Conservation (phyloP, 2,329 filamentous ascomycete species). For the Colletotrichum tabaci region DNA sequence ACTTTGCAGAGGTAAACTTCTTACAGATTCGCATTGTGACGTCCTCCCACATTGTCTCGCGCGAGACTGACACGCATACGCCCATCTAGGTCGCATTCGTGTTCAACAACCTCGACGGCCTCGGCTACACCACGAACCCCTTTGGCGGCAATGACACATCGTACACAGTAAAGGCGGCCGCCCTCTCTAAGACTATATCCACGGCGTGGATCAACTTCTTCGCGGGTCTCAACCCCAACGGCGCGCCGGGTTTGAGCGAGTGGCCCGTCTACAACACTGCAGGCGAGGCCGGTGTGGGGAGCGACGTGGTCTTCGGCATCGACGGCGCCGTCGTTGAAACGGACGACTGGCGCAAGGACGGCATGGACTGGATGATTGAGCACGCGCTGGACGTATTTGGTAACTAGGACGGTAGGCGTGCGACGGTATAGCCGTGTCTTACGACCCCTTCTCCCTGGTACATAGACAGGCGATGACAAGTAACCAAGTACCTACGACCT, state of each 20-base stretch:
- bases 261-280: slow-evolving; percentile 49
- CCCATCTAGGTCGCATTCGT: slow-evolving; percentile 54
- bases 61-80: not conserved
- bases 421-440: not conserved
- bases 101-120: slow-evolving; percentile 55
- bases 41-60: not conserved
- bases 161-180: slow-evolving; percentile 46
- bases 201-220: slow-evolving; percentile 53
- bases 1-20: slow-evolving; percentile 55
- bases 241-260: slow-evolving; percentile 30
- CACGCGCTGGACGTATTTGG: slow-evolving; percentile 49
- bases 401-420: slow-evolving; percentile 40
- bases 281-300: slow-evolving; percentile 42
- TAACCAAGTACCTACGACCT: too few species aligned
- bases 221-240: slow-evolving; percentile 47
- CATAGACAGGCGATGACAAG: not conserved
- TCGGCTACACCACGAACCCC: slow-evolving; percentile 51
- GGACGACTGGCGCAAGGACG: slow-evolving; percentile 50
- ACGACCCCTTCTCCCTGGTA: not conserved
- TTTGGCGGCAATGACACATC: slow-evolving; percentile 47
- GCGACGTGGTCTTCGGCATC: slow-evolving; percentile 49
- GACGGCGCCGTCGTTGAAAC: slow-evolving; percentile 47
- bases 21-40: not conserved
- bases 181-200: slow-evolving; percentile 49
- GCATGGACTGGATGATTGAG: slow-evolving; percentile 49